Evolutionary conservation across 2,329 filamentous ascomycete species (phyloP).

Genomic region (Amauroascus verrucosus): DNA sequence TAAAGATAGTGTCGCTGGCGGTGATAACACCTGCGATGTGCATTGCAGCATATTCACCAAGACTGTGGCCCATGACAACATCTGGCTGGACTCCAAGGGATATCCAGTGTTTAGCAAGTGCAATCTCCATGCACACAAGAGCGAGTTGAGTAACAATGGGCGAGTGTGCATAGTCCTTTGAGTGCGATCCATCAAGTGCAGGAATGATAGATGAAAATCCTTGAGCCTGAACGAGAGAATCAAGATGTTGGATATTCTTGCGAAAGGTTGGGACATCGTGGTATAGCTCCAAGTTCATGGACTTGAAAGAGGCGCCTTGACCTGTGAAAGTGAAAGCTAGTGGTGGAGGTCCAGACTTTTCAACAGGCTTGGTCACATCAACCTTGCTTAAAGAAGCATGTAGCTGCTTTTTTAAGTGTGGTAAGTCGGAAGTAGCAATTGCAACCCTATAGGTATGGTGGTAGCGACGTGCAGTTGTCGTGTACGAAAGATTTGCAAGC

Average conservation of each 20-base stretch:
- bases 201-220: slow-evolving; percentile 25
- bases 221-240: slow-evolving; percentile 24
- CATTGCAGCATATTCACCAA: slow-evolving; percentile 34
- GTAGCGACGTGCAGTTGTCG: slow-evolving; percentile 52
- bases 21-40: slow-evolving; percentile 29
- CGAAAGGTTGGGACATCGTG: slow-evolving; percentile 23
- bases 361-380: background rate
- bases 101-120: slow-evolving; percentile 28
- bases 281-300: slow-evolving; percentile 26
- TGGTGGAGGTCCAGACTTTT: slow-evolving; percentile 15
- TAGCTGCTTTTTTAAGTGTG: slow-evolving; percentile 15
- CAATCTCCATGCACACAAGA: slow-evolving; percentile 34
- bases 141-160: slow-evolving; percentile 32
- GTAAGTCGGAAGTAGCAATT: slow-evolving; percentile 17
- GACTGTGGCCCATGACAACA: slow-evolving; percentile 26
- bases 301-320: slow-evolving; percentile 26
- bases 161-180: slow-evolving; percentile 18
- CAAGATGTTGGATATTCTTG: slow-evolving; percentile 24
- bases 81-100: slow-evolving; percentile 24
- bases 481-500: slow-evolving; percentile 50
- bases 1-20: slow-evolving; percentile 42
- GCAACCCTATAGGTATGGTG: slow-evolving; percentile 39
- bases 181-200: slow-evolving; percentile 20
- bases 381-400: background rate
- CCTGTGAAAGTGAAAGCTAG: slow-evolving; percentile 34